Conservation (phyloP, 129 eudicot species). For the Smallanthus sonchifolius region DNA sequence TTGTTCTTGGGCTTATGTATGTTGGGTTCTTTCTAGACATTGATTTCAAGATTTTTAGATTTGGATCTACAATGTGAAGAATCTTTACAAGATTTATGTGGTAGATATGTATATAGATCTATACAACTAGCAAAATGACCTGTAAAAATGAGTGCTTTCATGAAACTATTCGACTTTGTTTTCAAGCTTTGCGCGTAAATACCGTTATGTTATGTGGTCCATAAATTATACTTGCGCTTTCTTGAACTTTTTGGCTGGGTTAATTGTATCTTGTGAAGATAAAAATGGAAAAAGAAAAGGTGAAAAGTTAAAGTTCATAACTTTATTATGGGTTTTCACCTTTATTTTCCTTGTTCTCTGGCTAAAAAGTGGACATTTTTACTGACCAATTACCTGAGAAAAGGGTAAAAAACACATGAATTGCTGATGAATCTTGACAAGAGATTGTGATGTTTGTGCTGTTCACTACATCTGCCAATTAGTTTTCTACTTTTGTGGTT, state of each 20-base stretch:
- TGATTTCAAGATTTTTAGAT: neutral
- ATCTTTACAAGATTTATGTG: constrained; percentile 12
- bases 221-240: constrained; percentile 7
- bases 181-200: neutral
- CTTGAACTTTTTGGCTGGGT: constrained; percentile 9
- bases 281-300: constrained; percentile 12
- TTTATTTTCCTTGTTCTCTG: constrained; percentile 16
- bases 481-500: constrained; percentile 19
- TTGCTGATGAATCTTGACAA: constrained; percentile 17
- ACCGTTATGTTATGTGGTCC: constrained; percentile 5
- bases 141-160: neutral
- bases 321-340: constrained; percentile 19
- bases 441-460: constrained; percentile 14
- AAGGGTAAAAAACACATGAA: constrained; percentile 5
- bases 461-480: constrained; percentile 16
- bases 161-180: constrained; percentile 3
- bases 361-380: constrained; percentile 31
- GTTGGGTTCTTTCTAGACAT: neutral
- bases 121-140: neutral
- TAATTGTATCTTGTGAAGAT: constrained; percentile 27
- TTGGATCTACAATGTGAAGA: neutral
- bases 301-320: constrained; percentile 23
- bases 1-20: neutral
- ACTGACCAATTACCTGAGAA: constrained; percentile 32
- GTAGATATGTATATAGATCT: constrained; percentile 7